Evolutionary conservation across 306 rosid genomes (phyloP), one percentile per base, ranked within the genome.

Genomic region (Cicer yamashitae): DNA sequence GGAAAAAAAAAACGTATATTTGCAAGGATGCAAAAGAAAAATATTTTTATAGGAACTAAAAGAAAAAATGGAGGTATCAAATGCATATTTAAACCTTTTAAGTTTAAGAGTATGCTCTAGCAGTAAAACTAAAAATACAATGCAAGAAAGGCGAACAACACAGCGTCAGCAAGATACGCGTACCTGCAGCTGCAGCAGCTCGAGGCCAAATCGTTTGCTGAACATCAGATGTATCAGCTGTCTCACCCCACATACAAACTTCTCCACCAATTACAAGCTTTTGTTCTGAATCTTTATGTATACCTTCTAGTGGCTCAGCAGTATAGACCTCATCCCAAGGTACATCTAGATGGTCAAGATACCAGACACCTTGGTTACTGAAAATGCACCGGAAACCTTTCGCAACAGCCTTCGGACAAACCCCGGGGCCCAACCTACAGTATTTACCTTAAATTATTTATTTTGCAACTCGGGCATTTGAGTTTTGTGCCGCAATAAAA

Each of bases 131-230:
- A 39, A 10, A 65, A 76, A 51, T 39, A 41, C 58, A 39, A 38
- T 46, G 64, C 69, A 59, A 52, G 43, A 76, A 52, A 25, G 38
- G 20, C 0, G 48, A 22, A 71, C 37, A 64, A 47, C 67, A 6
- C 7, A 11, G 57, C 6, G 58, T 70, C 73, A 76, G 68, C 30
- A 73, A 7, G 44, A 50, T 22, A 39, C 62, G 83, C 73, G 45
- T 87, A 94, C 99, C 99, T 65, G 99, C 99, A 75, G 96, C 99
- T 43, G 96, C 97, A 11, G 99, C 99, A 78, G 99, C 99, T 84
- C 99, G 92, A 84, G 99, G 99, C 99, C 99, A 94, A 63, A 94
- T 92, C 13, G 99, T 94, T 80, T 90, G 93, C 79, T 86, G 96
- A 80, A 92, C 89, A 76, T 92, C 17, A 7, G 99, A 94, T 46